phyloP scores from a whole-genome alignment of 805 yeast species.

The Nakazawaea populi region DNA sequence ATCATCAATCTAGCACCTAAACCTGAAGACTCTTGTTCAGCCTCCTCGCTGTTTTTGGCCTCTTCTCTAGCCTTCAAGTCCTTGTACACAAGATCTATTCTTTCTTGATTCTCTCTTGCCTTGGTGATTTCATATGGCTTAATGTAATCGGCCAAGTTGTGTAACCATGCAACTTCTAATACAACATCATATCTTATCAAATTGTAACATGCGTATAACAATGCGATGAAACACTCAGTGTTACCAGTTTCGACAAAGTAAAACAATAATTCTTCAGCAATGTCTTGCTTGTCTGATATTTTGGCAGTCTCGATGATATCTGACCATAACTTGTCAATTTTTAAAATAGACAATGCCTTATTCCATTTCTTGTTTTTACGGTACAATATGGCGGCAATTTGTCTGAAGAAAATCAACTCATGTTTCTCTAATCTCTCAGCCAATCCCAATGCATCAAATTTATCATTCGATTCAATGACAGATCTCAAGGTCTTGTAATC shows the following conservation, averaged over 20 bases:
- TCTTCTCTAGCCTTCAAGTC: constrained; percentile 70
- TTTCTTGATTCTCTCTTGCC: constrained; percentile 70
- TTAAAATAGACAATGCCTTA: constrained; percentile 82
- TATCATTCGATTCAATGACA: constrained; percentile 83
- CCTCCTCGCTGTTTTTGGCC: constrained; percentile 40
- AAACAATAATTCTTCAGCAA: constrained; percentile 81
- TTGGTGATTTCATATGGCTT: constrained; percentile 89
- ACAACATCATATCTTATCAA: constrained; percentile 78
- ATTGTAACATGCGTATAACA: constrained; percentile 80
- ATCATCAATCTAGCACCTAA: constrained; percentile 70
- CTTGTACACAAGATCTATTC: constrained; percentile 55
- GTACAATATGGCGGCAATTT: constrained; percentile 90
- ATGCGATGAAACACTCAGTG: constrained; percentile 90
- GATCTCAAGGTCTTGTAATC: constrained; percentile 86
- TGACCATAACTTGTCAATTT: constrained; percentile 90
- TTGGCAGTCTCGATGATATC: constrained; percentile 94
- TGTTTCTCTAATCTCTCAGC: constrained; percentile 93
- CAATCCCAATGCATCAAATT: constrained; percentile 86
- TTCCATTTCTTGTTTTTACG: constrained; percentile 91
- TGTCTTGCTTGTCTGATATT: constrained; percentile 66
- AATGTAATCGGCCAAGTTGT: constrained; percentile 73
- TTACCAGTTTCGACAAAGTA: constrained; percentile 97
- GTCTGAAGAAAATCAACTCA: constrained; percentile 86
- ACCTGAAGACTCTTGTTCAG: constrained; percentile 38
- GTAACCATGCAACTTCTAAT: constrained; percentile 86